Evolutionary conservation across 768 basidiomycete genomes (phyloP), one percentile per base, ranked within the genome.

Genomic region (Lactifluus subvellereus): DNA sequence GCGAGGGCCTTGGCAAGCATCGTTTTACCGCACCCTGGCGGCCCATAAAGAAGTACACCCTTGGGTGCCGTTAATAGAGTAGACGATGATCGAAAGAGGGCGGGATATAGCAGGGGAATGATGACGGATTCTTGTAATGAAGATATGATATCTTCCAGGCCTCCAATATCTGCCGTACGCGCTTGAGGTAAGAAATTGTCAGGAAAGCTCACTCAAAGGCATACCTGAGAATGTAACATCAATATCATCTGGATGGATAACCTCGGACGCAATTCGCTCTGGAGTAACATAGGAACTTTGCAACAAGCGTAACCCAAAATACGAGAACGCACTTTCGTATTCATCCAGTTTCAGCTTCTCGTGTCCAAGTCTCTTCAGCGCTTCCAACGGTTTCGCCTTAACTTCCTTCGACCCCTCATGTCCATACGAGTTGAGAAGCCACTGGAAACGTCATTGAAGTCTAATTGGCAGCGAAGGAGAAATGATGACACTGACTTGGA

Each of bases 1-100:
- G 97, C 97, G 8, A 99, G 82, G 2, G 96, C 96, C 72, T 96
- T 96, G 1, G 97, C 97, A n/a, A 99, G 82, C 94, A 99, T 95
- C 1, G 97, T 98, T 78, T 99, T 99, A 30, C 97, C 97, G 67
- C 97, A 99, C 6, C 97, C 96, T 1, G 97, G 97, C 47, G 95
- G 97, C 0, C 97, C 97, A 69, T 91, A 96, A 20, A 99, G 82
- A 18, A 98, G 81, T 9, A 98, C 96, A 13, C 97, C 97, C 72
- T 98, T 98, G 0, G 97, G 97, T 5, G 97, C 92, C 6, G 85
- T 84, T 64, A 97, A 83, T 22, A 98, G 83, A 14, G 87, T 81
- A 0, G 94, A 91, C 0, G 89, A 84, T 18, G 87, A 80, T 14
- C 82, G 79, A 80, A 98, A 98, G 60, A 98, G 82, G 61, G 87